Percentiles rank a stretch among this genome's conserved stretches.
Evolutionary conservation across 257 asterid genomes (phyloP).

Genomic region (Solanum virginianum): DNA sequence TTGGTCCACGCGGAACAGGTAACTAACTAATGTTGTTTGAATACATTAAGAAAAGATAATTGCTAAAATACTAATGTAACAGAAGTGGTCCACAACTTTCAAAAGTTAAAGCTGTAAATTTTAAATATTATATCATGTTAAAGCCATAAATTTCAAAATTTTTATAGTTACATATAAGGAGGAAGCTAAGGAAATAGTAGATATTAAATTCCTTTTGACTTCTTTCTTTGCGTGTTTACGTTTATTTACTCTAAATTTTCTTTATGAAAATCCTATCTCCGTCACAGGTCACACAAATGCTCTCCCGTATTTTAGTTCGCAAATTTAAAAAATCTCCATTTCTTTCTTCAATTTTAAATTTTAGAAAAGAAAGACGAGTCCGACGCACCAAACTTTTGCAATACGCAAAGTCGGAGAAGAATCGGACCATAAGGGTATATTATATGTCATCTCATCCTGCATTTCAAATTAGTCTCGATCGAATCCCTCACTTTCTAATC

Average conservation of each 20-base stretch:
- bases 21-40: neutral
- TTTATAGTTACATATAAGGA: neutral
- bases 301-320: too few species aligned
- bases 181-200: neutral
- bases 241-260: neutral
- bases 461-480: neutral
- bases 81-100: neutral
- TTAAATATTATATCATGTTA: neutral
- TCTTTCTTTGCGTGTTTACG: neutral
- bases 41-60: neutral
- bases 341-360: neutral
- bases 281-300: neutral
- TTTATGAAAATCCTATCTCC: neutral
- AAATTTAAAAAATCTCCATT: neutral
- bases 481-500: neutral
- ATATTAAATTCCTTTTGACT: neutral
- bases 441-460: neutral
- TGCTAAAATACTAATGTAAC: neutral
- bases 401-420: neutral
- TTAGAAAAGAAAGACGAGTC: neutral
- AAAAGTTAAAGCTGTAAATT: too few species aligned
- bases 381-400: neutral
- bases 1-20: slow-evolving; percentile 61
- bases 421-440: fast-evolving
- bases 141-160: neutral